Percentiles rank a stretch among this genome's conserved stretches.
Evolutionary conservation across 73 alveolate genomes (phyloP).

Genomic region (Paraurostyla sp.): DNA sequence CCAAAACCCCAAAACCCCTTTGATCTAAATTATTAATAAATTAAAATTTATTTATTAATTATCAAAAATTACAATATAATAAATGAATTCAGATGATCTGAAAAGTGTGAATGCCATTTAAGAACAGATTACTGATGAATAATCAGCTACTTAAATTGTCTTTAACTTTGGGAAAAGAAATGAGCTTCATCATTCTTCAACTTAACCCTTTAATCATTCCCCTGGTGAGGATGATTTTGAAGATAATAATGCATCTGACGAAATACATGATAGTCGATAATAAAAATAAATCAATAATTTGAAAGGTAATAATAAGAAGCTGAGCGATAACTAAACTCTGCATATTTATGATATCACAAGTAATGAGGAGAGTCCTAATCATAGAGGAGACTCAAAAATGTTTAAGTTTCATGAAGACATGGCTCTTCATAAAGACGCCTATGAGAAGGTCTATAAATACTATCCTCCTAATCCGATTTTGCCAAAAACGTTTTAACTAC

Average conservation of each 20-base stretch:
- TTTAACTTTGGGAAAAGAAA: background rate
- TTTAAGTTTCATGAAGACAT: background rate
- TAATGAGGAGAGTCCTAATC: background rate
- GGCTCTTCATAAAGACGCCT: constrained; percentile 14
- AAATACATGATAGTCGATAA: background rate
- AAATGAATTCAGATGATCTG: too few relatives aligned
- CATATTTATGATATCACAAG: background rate
- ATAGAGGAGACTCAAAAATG: background rate
- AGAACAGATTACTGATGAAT: too few relatives aligned
- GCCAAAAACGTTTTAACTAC: constrained; percentile 24
- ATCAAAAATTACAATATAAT: too few relatives aligned
- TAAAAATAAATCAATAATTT: background rate
- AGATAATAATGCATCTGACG: constrained; percentile 13
- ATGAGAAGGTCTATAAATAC: constrained; percentile 21
- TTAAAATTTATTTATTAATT: too few relatives aligned
- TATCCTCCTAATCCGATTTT: constrained; percentile 56
- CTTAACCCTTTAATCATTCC: background rate
- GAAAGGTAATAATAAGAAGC: background rate
- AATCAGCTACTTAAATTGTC: background rate
- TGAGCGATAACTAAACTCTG: too few relatives aligned
- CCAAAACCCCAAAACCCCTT: too few relatives aligned
- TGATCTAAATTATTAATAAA: too few relatives aligned
- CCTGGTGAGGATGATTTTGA: constrained; percentile 41
- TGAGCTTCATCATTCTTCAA: background rate
- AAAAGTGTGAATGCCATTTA: too few relatives aligned